Base-by-base conservation (phyloP, 2,329 filamentous ascomycete genomes). In the Exophiala bonariae region DNA sequence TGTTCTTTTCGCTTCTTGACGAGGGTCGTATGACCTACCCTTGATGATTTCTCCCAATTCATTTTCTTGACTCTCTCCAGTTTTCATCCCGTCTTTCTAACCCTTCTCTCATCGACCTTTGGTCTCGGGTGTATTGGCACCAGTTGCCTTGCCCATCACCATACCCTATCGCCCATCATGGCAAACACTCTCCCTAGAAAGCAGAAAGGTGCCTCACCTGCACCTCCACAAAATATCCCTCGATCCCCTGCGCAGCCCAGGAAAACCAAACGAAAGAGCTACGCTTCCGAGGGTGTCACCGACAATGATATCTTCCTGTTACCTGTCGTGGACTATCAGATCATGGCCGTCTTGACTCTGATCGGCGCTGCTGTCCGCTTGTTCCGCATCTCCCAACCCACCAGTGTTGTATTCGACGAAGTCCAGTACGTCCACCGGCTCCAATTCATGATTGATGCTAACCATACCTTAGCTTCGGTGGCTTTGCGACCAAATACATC, bases 401-500 rank as follows among this genome's bases (percentile, higher is more conserved):
- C 83, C 63, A 96, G 91, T 63, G 93, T 99, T 52, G 93, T 99
- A 59, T 99, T 99, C 68, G 93, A 99, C 70, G 93, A 99, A 76
- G 93, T 99, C 68, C 93, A 99, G 90, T 96, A 82, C 68, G 89
- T 83, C 49, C 18, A 47, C 46, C 14, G 23, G 33, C 23, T 9
- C 2, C 3, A 16, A 26, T 23, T 18, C 11, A n/a, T 11, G 28
- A 6, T 14, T 17, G 13, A 41, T 48, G 20, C 50, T 47, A 44
- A 49, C 35, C 36, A 19, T 39, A 17, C 26, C 14, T 55, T 63
- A 96, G 90, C 73, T 99, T 99, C 69, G 93, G 93, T 68, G 93
- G 93, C 39, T 99, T 99, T 67, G 93, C 93, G 57, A 89, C 87
- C 61, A 99, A 99, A 72, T 99, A 99, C 71, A 97, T 99, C 79